Percentiles rank a stretch among this genome's conserved stretches.
Evolutionary conservation across 2,329 filamentous ascomycete species (phyloP).

Genomic region (Cercospora beticola): DNA sequence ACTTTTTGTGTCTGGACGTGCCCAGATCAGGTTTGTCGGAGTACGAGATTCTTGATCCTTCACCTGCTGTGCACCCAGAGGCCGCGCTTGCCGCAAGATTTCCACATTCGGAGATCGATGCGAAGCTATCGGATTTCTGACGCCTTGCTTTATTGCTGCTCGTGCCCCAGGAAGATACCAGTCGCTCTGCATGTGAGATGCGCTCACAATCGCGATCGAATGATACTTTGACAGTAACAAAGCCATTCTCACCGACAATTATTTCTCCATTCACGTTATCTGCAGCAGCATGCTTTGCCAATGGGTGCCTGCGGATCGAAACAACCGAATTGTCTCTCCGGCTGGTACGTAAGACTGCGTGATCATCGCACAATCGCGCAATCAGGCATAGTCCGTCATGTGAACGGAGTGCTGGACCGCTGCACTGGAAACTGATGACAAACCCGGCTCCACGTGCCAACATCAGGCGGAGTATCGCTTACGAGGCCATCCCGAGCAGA

Average conservation of each 20-base stretch:
- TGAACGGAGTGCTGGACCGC: neutral
- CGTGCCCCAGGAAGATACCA: neutral
- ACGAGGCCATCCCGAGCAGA: neutral
- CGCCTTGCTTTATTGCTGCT: neutral
- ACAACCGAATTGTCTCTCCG: neutral
- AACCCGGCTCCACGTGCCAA: constrained; percentile 9
- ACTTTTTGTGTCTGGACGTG: neutral
- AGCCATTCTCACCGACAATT: neutral
- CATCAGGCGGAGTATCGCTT: constrained; percentile 1
- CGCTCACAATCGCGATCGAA: neutral
- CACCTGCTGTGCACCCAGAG: neutral
- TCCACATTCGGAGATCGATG: neutral
- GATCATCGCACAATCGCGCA: constrained; percentile 8
- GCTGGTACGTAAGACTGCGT: constrained; percentile 3
- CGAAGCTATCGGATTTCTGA: neutral
- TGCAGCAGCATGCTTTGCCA: neutral
- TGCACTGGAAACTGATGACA: neutral
- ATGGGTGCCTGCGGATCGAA: neutral
- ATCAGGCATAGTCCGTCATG: neutral
- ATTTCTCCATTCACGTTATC: neutral
- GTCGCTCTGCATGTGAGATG: neutral
- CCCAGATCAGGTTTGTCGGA: neutral
- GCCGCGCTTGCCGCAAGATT: neutral
- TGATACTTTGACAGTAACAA: neutral
- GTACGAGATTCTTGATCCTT: neutral